Conservation (phyloP, 495 filamentous ascomycete species). For the Talaromyces trachyspermus region DNA sequence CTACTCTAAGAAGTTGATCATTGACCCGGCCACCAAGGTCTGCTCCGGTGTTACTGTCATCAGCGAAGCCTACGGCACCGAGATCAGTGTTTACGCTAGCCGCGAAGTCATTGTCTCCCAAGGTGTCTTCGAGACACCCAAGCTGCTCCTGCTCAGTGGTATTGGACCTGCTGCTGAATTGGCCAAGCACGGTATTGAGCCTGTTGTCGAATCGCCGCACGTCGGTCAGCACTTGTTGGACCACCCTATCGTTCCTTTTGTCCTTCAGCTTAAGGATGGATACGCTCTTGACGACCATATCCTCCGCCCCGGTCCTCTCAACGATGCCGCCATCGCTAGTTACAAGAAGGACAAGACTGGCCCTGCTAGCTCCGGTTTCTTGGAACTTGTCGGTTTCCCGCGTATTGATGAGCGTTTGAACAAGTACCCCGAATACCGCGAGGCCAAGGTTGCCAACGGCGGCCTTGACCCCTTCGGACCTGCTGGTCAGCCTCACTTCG, state of each 20-base stretch:
- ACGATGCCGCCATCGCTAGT: constrained; percentile 33
- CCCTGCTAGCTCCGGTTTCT: constrained; percentile 41
- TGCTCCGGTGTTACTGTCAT: constrained; percentile 44
- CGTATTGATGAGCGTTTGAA: constrained; percentile 45
- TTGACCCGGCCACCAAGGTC: constrained; percentile 31
- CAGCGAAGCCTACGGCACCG: constrained; percentile 16
- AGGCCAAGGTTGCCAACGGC: constrained; percentile 42
- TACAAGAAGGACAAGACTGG: constrained; percentile 45
- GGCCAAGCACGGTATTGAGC: constrained; percentile 36
- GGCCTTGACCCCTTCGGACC: constrained; percentile 53
- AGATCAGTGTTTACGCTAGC: constrained; percentile 29
- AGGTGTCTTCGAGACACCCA: constrained; percentile 40
- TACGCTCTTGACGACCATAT: constrained; percentile 46
- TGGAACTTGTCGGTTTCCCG: constrained; percentile 50
- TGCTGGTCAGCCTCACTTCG: constrained; percentile 54
- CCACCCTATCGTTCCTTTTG: constrained; percentile 46
- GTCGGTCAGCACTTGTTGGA: constrained; percentile 55
- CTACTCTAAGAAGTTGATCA: constrained; percentile 46
- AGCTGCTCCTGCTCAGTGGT: constrained; percentile 43
- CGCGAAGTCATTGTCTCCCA: constrained; percentile 40
- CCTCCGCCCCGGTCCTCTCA: constrained; percentile 27
- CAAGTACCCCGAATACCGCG: constrained; percentile 40
- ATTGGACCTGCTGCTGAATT: constrained; percentile 40
- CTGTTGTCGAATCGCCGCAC: constrained; percentile 36
- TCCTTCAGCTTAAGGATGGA: constrained; percentile 49